Percentiles rank a stretch among this genome's conserved stretches.
Conservation (phyloP, 148 eudicot species). For the Camellia granthamiana region DNA sequence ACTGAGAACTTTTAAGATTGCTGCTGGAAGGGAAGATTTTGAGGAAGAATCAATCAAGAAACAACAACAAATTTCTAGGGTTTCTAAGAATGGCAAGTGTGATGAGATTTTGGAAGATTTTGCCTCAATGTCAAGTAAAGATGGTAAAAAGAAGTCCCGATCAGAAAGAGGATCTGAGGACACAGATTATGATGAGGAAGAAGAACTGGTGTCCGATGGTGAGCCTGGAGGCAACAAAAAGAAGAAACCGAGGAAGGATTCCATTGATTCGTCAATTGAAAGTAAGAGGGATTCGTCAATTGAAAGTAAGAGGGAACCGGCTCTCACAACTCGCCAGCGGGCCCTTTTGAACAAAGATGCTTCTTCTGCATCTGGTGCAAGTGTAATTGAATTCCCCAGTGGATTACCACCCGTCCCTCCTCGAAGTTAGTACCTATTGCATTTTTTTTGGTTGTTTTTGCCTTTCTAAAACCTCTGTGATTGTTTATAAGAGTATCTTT, state of each 20-base stretch:
- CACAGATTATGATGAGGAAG: constrained; percentile 59
- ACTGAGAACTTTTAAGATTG: constrained; percentile 51
- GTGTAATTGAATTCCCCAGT: constrained; percentile 71
- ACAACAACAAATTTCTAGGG: constrained; percentile 20
- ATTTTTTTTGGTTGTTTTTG: neutral
- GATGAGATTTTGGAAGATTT: constrained; percentile 31
- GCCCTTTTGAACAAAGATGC: constrained; percentile 77
- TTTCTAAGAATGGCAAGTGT: no score
- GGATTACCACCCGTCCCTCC: constrained; percentile 85
- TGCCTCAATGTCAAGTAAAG: constrained; percentile 40
- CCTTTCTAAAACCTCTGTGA: neutral
- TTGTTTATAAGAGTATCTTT: neutral
- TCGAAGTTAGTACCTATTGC: constrained; percentile 51
- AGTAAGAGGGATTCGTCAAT: constrained; percentile 53
- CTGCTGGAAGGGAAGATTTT: constrained; percentile 40
- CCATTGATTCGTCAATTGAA: constrained; percentile 46
- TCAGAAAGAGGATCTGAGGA: constrained; percentile 42
- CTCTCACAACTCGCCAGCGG: constrained; percentile 83
- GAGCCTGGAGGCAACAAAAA: constrained; percentile 49
- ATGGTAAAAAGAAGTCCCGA: constrained; percentile 49
- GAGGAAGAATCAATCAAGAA: constrained; percentile 60
- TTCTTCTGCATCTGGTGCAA: constrained; percentile 51
- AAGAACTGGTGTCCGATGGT: constrained; percentile 51
- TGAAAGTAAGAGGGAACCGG: constrained; percentile 65
- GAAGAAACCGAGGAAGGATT: constrained; percentile 58